Evolutionary conservation across 163 green algal genomes (phyloP).

Genomic region (Scenedesmus sp.): DNA sequence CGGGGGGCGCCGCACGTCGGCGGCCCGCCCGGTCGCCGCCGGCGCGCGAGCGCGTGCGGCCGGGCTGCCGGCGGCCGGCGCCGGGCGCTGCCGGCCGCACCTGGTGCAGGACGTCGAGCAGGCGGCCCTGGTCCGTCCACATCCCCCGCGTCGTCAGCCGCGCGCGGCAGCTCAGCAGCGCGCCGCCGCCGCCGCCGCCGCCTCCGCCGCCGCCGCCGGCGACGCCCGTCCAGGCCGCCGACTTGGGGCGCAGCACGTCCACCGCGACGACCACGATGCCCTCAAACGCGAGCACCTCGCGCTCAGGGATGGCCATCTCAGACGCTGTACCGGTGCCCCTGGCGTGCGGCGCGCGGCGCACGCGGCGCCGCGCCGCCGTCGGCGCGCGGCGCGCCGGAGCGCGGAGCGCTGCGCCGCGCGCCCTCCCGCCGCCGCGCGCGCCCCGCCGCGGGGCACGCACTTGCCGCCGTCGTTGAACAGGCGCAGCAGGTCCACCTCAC

Average conservation of each 20-base stretch:
- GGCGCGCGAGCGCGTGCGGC: too few species aligned
- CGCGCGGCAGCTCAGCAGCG: constrained; percentile 48
- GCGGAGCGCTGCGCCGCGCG: too few species aligned
- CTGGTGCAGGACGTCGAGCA: constrained; percentile 76
- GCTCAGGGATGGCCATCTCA: constrained; percentile 93
- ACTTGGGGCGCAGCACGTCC: constrained; percentile 69
- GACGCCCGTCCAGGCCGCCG: not conserved
- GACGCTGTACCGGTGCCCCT: constrained; percentile 81
- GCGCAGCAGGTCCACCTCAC: constrained; percentile 73
- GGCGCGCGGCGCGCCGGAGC: too few species aligned
- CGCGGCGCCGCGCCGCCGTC: too few species aligned
- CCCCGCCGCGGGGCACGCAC: too few species aligned
- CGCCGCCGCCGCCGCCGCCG: not conserved
- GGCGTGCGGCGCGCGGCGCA: not conserved
- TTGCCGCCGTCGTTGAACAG: constrained; percentile 93
- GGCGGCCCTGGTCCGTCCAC: constrained; percentile 82
- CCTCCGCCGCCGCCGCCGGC: constrained; percentile 12
- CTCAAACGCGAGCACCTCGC: constrained; percentile 85
- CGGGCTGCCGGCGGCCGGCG: too few species aligned
- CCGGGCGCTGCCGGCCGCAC: constrained; percentile 29
- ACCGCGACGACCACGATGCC: constrained; percentile 91
- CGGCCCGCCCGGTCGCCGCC: too few species aligned
- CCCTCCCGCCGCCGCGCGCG: too few species aligned
- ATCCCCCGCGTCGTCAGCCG: constrained; percentile 86
- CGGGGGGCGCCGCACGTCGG: not conserved